Conservation (phyloP, 1,139 yeast genomes). For the Saccharomycopsis phalli region DNA sequence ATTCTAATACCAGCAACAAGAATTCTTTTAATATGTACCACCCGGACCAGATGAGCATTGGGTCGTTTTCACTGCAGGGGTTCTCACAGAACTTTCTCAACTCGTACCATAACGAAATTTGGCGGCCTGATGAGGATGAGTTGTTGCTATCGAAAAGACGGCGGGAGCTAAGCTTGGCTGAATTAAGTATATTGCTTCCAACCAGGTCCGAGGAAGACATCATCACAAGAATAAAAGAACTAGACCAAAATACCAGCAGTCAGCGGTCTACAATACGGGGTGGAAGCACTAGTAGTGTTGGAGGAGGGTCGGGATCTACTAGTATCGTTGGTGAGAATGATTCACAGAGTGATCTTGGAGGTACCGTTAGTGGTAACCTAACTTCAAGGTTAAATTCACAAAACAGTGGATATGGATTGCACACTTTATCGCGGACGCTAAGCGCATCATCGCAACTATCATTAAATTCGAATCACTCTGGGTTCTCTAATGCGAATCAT, state of each 20-base stretch:
- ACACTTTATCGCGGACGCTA: slow-evolving; percentile 15
- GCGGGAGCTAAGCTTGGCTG: slow-evolving; percentile 61
- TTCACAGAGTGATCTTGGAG: neutral
- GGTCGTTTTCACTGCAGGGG: slow-evolving; percentile 7
- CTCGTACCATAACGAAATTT: slow-evolving; percentile 17
- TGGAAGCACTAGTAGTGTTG: neutral
- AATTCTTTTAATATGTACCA: slow-evolving; percentile 15
- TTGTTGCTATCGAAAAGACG: slow-evolving; percentile 50
- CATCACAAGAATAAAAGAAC: slow-evolving; percentile 47
- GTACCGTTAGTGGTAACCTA: neutral
- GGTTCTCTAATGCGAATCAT: slow-evolving; percentile 8
- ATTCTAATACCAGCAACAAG: slow-evolving; percentile 8
- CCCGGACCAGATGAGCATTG: slow-evolving; percentile 2
- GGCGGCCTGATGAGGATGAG: slow-evolving; percentile 60
- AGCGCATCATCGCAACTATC: slow-evolving; percentile 15
- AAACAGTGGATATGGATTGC: slow-evolving; percentile 12
- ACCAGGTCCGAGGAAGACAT: slow-evolving; percentile 70
- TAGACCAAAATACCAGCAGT: slow-evolving; percentile 31
- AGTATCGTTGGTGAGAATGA: slow-evolving; percentile 10
- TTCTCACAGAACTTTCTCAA: slow-evolving; percentile 7
- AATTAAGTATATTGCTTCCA: slow-evolving; percentile 64
- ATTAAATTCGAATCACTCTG: slow-evolving; percentile 12
- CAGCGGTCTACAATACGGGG: neutral
- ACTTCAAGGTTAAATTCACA: slow-evolving; percentile 1
- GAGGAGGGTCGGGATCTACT: slow-evolving; percentile 6